Conservation (phyloP, 345 rosid species). For the Limnanthes douglasii region DNA sequence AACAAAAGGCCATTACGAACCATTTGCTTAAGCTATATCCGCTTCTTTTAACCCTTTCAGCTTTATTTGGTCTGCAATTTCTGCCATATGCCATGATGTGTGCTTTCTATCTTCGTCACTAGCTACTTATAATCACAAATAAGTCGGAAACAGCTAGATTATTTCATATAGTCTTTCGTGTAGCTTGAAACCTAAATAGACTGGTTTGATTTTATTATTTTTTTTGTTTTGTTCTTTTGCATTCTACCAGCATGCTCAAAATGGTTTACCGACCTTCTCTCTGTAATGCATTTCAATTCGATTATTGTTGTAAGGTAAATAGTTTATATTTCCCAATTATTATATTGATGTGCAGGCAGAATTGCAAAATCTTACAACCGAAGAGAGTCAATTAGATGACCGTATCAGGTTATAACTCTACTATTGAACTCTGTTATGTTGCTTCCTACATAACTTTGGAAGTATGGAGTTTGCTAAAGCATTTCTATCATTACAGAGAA, state of each 20-base stretch:
- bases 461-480: constrained; percentile 18
- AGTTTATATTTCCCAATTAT: constrained; percentile 4
- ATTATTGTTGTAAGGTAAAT: too few species aligned
- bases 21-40: too few species aligned
- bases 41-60: too few species aligned
- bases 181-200: too few species aligned
- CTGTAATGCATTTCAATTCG: too few species aligned
- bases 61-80: background rate
- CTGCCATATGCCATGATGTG: background rate
- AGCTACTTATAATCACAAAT: background rate
- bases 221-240: background rate
- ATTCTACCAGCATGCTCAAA: background rate
- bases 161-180: too few species aligned
- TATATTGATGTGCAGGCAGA: constrained; percentile 41
- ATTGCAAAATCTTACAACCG: constrained; percentile 51
- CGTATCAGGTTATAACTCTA: constrained; percentile 13
- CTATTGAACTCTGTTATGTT: constrained; percentile 2
- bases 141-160: too few species aligned
- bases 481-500: constrained; percentile 36
- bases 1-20: too few species aligned
- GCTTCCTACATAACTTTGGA: too few species aligned
- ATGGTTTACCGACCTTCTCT: too few species aligned
- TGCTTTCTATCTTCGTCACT: background rate
- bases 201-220: too few species aligned
- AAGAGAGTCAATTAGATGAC: constrained; percentile 40